phyloP scores from a whole-genome alignment of 2,329 filamentous ascomycete genomes.

The Emmonsiellopsis sp. region DNA sequence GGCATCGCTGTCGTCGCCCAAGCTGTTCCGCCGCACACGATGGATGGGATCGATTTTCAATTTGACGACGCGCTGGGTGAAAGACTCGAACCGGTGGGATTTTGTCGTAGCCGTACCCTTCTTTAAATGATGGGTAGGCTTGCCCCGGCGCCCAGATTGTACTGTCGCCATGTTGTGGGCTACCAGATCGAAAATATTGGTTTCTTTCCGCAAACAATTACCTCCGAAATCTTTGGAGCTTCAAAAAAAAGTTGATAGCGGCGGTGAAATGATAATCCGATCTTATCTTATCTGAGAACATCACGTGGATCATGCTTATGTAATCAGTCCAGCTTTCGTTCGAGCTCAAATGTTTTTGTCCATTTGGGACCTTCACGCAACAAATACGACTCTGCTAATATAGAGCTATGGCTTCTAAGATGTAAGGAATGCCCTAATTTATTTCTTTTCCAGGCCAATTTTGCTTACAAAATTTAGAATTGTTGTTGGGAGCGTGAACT shows the following conservation, averaged over 20 bases:
- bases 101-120: conserved; percentile 65
- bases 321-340: not conserved
- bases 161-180: conserved; percentile 38
- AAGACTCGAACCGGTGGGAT: conserved; percentile 84
- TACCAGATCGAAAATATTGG: conserved; percentile 1
- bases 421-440: conserved; percentile 33
- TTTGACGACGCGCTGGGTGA: conserved; percentile 80
- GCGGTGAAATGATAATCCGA: conserved; percentile 2
- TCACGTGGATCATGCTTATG: not conserved
- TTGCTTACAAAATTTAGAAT: conserved; percentile 34
- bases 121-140: conserved; percentile 59
- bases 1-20: conserved; percentile 68
- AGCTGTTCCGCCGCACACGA: conserved; percentile 70
- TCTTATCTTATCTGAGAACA: conserved; percentile 3
- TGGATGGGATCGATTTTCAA: conserved; percentile 91
- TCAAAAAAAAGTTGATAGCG: conserved; percentile 6
- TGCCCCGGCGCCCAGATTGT: conserved; percentile 58
- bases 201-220: not conserved
- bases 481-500: conserved; percentile 75
- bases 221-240: conserved; percentile 14
- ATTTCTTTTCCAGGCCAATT: not conserved
- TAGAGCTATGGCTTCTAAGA: conserved; percentile 46
- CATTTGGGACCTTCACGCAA: too few species aligned
- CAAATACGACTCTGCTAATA: not conserved
- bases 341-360: not conserved